These are phyloP conservation scores for Tulasnella sp. DNA, from an alignment of 768 basidiomycete genomes.

Conservation along the genomic window DNA sequence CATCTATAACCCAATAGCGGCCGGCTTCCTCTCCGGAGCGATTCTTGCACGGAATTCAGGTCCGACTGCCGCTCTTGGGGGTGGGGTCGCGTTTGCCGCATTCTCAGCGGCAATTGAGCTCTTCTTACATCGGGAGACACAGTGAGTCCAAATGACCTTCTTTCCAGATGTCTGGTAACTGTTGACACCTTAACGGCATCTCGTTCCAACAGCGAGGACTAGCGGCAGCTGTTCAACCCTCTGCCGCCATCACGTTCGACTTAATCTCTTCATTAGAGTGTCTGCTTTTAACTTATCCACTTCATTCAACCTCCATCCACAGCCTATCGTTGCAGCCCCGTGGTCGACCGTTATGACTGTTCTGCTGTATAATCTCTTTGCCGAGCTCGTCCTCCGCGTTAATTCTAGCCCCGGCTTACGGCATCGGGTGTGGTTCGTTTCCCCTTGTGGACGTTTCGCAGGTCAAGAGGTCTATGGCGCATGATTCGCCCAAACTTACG, in stretches of 20 bases:
- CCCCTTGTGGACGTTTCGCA: background rate
- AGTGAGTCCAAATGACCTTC: slow-evolving; percentile 47
- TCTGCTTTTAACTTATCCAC: background rate
- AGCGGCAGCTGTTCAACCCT: background rate
- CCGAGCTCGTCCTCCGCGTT: slow-evolving; percentile 1
- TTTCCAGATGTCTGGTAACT: background rate
- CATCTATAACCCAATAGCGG: slow-evolving; percentile 82
- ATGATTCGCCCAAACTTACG: slow-evolving; percentile 12
- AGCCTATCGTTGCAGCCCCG: background rate
- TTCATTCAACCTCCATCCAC: slow-evolving; percentile 4
- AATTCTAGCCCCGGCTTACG: slow-evolving; percentile 11
- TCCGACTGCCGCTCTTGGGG: slow-evolving; percentile 78
- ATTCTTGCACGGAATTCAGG: slow-evolving; percentile 84
- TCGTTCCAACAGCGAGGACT: slow-evolving; percentile 7
- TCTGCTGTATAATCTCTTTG: background rate
- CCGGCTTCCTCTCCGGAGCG: slow-evolving; percentile 85
- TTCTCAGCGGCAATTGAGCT: slow-evolving; percentile 90
- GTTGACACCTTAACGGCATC: background rate
- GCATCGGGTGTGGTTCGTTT: slow-evolving; percentile 3
- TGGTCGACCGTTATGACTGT: slow-evolving; percentile 3
- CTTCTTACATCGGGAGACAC: slow-evolving; percentile 73
- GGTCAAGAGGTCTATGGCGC: slow-evolving; percentile 14
- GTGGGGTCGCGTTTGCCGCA: slow-evolving; percentile 86
- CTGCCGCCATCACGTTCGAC: slow-evolving; percentile 3
- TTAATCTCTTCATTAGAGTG: background rate